Evolutionary conservation across 2,329 filamentous ascomycete genomes (phyloP).

Genomic region (Fusarium penzigii): DNA sequence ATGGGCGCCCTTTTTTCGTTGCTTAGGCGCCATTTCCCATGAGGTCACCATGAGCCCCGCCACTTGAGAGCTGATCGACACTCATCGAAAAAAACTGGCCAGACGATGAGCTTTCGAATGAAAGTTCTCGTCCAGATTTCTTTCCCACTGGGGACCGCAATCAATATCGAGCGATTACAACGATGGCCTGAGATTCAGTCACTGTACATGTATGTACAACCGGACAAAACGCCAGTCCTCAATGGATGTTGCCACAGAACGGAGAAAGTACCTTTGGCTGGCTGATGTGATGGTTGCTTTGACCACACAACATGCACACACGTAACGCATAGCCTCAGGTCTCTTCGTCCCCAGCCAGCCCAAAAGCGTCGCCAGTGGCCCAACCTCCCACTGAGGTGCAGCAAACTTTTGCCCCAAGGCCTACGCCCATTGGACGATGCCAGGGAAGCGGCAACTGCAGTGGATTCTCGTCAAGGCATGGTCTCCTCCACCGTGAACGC

Average conservation of each 20-base stretch:
- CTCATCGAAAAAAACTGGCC: conserved; percentile 8
- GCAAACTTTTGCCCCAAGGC: conserved; percentile 28
- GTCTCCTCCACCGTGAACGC: conserved; percentile 22
- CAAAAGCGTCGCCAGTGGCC: conserved; percentile 19
- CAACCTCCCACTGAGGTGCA: conserved; percentile 25
- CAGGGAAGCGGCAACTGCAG: conserved; percentile 23
- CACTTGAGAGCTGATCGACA: background rate
- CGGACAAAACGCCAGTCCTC: conserved; percentile 13
- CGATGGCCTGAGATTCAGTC: background rate
- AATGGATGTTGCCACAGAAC: conserved; percentile 5
- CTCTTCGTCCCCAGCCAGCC: conserved; percentile 8
- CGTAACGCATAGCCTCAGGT: background rate
- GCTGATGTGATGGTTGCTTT: conserved; percentile 24
- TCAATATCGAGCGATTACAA: conserved; percentile 1
- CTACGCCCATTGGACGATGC: conserved; percentile 29
- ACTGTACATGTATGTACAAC: background rate
- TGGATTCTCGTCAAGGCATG: conserved; percentile 27
- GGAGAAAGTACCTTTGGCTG: conserved; percentile 8
- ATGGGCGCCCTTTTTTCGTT: conserved; percentile 6
- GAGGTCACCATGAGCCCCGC: conserved; percentile 28
- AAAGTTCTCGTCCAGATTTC: background rate
- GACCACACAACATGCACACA: conserved; percentile 18
- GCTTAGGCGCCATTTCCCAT: conserved; percentile 15
- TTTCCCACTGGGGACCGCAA: background rate
- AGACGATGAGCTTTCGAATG: conserved; percentile 10